Evolutionary conservation across 208 protist species (phyloP).

Genomic region (Acanthamoeba royreba): DNA sequence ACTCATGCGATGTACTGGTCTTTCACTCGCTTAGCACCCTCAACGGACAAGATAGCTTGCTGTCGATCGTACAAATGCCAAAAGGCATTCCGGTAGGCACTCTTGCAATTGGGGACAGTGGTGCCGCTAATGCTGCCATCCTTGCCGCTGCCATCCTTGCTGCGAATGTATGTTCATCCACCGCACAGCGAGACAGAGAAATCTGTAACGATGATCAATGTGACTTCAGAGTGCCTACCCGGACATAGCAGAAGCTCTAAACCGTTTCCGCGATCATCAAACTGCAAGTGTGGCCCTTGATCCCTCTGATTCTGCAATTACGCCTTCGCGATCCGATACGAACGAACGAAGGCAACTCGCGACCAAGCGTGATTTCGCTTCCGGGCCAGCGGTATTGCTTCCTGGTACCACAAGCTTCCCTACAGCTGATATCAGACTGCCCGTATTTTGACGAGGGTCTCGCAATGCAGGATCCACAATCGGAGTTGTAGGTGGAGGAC

Average conservation of each 20-base stretch:
- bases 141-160: constrained; percentile 67
- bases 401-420: too few species aligned
- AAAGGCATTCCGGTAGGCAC: constrained; percentile 83
- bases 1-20: not conserved
- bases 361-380: too few species aligned
- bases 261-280: constrained; percentile 57
- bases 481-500: constrained; percentile 65
- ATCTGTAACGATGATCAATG: too few species aligned
- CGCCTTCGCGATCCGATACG: too few species aligned
- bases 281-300: constrained; percentile 53
- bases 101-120: constrained; percentile 79
- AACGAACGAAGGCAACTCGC: too few species aligned
- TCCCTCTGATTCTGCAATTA: too few species aligned
- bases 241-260: constrained; percentile 25
- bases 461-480: constrained; percentile 38
- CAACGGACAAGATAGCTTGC: constrained; percentile 63
- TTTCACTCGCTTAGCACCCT: constrained; percentile 34
- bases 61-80: constrained; percentile 84
- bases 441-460: not conserved
- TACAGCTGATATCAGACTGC: not conserved
- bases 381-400: too few species aligned
- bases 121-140: constrained; percentile 80
- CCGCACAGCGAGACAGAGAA: too few species aligned
- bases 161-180: not conserved
- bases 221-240: not conserved